Percentiles rank a stretch among this genome's conserved stretches.
phyloP scores from a whole-genome alignment of 108 stramenopile species.

The Cyclostephanos invisitatus region DNA sequence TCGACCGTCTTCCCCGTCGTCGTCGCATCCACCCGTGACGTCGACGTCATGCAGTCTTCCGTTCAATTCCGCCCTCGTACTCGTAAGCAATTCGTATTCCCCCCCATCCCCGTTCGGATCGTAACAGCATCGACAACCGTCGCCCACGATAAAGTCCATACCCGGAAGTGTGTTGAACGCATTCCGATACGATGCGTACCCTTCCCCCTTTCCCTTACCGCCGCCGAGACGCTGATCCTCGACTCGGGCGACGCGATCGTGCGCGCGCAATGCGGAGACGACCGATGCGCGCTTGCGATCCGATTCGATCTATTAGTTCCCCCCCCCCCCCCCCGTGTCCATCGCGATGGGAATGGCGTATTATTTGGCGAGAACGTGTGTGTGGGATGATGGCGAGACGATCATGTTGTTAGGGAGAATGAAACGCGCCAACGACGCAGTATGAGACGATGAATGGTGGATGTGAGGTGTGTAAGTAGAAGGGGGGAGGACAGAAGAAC shows the following conservation, averaged over 20 bases:
- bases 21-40: conserved; percentile 27
- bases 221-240: conserved; percentile 56
- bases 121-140: conserved; percentile 82
- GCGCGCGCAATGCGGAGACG: conserved; percentile 56
- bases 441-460: no score
- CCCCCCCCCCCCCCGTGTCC: neutral
- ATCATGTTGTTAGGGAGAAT: no score
- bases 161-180: conserved; percentile 54
- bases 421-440: no score
- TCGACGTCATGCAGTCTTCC: no score
- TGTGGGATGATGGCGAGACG: no score
- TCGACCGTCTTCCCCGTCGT: neutral
- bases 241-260: conserved; percentile 75
- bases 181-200: neutral
- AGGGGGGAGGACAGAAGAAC: no score
- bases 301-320: conserved; percentile 60
- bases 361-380: neutral
- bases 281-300: conserved; percentile 67
- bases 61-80: conserved; percentile 44
- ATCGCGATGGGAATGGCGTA: no score
- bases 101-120: conserved; percentile 84
- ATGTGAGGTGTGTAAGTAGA: no score
- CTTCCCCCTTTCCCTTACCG: neutral
- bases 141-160: conserved; percentile 25
- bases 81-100: conserved; percentile 68